These are phyloP conservation scores for Agrocybe praecox DNA, from an alignment of 768 basidiomycete species.

Conservation along the genomic window DNA sequence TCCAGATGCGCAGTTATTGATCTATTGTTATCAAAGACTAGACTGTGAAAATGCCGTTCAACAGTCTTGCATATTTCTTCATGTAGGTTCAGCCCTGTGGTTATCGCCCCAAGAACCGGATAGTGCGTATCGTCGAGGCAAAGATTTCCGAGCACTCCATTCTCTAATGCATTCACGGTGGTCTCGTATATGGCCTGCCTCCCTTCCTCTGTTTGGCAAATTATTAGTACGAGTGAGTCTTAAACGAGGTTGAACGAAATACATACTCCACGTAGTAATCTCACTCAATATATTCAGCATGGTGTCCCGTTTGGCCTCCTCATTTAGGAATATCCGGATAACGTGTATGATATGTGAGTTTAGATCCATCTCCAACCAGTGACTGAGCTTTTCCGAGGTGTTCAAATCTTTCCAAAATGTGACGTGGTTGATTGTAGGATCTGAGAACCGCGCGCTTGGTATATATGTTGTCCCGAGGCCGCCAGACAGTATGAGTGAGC, in stretches of 20 bases:
- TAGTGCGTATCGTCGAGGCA: not conserved
- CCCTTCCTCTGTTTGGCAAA: constrained; percentile 3
- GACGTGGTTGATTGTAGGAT: not conserved
- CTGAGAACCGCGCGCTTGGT: constrained; percentile 7
- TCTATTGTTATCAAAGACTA: not conserved
- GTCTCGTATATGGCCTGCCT: constrained; percentile 10
- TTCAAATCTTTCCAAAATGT: not conserved
- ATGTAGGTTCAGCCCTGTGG: too few relatives aligned
- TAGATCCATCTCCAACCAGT: too few relatives aligned
- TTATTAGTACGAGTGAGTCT: not conserved
- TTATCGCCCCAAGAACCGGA: too few relatives aligned
- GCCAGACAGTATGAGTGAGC: not conserved
- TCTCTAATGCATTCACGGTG: not conserved
- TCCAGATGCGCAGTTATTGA: not conserved
- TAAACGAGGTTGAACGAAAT: constrained; percentile 3
- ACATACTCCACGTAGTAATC: too few relatives aligned
- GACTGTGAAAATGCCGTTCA: not conserved
- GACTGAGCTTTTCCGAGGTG: not conserved
- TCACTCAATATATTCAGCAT: too few relatives aligned
- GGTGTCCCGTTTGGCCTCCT: not conserved
- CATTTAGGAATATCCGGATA: not conserved
- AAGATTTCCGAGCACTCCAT: not conserved
- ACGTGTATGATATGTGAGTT: too few relatives aligned
- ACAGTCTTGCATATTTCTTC: not conserved
- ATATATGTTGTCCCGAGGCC: not conserved